Base-by-base conservation (phyloP, 1,284 basidiomycete genomes). In the Violaceomyces palustris region DNA sequence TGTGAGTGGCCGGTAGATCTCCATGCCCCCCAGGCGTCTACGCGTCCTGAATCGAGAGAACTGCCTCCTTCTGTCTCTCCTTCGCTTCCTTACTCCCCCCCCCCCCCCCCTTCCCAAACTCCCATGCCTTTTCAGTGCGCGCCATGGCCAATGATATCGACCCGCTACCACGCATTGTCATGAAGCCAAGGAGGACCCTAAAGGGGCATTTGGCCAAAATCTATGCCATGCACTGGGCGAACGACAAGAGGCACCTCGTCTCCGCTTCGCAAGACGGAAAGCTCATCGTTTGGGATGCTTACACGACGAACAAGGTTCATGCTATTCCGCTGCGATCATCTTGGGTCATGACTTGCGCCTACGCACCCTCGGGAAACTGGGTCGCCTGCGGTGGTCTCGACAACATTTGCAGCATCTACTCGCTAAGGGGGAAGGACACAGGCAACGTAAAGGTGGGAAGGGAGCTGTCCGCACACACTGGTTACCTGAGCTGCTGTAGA, bases 341-440 rank as follows among this genome's bases (percentile, higher is more conserved):
- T 61, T 98, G 94, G 94, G 93, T 98, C 77, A 98, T 98, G 93
- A 97, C 94, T 35, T 98, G 94, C 75, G 93, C 94, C 36, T 98
- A 97, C 76, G 85, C 93, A 12, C 93, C 94, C 6, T 90, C 88
- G 18, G 93, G 93, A 42, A 91, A 88, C 75, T 92, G 86, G 64
- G 94, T 98, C 51, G 94, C 94, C 25, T 98, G 93, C 67, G 93
- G 94, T 77, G 93, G 93, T 76, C 82, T 98, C 44, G 94, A 98
- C 79, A 98, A 98, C 75, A 94, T 97, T 40, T 98, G 93, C 76
- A 92, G 90, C 43, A 92, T 98, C 70, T 98, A 98, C 79, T 91
- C 88, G 74, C 78, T 93, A 55, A 83, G 87, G 69, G 61, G 64
- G 21, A 71, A 72, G 9, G 48, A 57, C n/a, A 50, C 51, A 23